A percentile compares a stretch with the other conserved stretches of the same genome.
These are phyloP conservation scores for Hyaloscypha bicolor DNA, from an alignment of 495 filamentous ascomycete genomes.

Conservation along the genomic window DNA sequence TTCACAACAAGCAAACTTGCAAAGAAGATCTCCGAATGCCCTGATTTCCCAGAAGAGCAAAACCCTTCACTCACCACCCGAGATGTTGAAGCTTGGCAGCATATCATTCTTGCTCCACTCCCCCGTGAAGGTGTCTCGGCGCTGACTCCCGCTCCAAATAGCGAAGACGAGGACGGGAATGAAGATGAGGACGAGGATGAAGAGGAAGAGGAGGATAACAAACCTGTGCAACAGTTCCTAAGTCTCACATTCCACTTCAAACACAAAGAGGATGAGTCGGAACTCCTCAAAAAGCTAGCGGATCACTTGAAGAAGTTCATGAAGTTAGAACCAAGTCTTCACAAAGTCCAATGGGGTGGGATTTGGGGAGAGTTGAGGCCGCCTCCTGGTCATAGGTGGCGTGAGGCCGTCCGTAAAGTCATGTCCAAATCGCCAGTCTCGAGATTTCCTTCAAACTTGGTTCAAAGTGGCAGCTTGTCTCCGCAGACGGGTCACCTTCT, in stretches of 20 bases:
- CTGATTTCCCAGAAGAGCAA: conserved; percentile 13
- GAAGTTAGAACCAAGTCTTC: conserved; percentile 11
- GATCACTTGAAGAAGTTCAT: conserved; percentile 22
- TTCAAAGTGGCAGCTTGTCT: not conserved
- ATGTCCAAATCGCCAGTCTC: not conserved
- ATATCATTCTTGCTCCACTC: conserved; percentile 19
- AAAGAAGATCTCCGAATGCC: conserved; percentile 10
- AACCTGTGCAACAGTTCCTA: conserved; percentile 9
- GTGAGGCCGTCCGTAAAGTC: not conserved
- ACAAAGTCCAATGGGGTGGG: conserved; percentile 11
- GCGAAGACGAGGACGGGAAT: not conserved
- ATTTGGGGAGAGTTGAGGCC: not conserved
- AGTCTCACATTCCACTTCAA: conserved; percentile 19
- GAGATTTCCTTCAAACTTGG: not conserved
- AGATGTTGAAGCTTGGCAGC: conserved; percentile 15
- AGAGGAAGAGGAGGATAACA: conserved; percentile 1
- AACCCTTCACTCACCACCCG: conserved; percentile 15
- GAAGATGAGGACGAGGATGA: conserved; percentile 9
- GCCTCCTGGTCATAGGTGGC: conserved; percentile 8
- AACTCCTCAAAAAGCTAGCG: conserved; percentile 13
- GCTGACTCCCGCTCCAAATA: not conserved
- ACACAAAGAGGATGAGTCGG: conserved; percentile 10
- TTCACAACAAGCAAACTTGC: conserved; percentile 20
- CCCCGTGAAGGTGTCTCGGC: not conserved
- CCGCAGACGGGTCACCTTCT: not conserved